These are phyloP conservation scores for Pelargonium myrrhifolium DNA, from an alignment of 441 rosid genomes.

Conservation along the genomic window DNA sequence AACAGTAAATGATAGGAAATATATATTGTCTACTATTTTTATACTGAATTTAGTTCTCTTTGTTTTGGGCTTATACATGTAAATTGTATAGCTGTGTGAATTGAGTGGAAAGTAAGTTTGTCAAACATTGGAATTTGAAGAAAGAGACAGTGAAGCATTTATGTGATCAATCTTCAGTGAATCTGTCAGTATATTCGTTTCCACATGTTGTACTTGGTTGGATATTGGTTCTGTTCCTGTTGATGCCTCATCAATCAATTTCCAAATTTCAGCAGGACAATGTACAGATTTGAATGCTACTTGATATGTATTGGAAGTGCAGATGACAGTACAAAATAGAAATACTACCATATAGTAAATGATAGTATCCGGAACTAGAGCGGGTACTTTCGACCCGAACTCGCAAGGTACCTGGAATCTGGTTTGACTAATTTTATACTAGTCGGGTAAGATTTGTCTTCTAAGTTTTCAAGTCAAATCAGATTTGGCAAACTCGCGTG, in stretches of 20 bases:
- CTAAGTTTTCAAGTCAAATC: no score
- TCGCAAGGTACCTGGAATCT: no score
- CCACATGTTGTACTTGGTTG: not conserved
- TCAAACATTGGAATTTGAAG: slow-evolving; percentile 1
- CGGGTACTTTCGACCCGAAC: no score
- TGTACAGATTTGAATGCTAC: no score
- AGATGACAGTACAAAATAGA: not conserved
- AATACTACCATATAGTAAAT: no score
- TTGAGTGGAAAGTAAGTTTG: not conserved
- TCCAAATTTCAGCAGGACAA: not conserved
- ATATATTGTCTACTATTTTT: not conserved
- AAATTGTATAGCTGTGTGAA: not conserved
- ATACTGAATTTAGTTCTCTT: not conserved
- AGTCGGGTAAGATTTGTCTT: no score
- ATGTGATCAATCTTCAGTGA: not conserved
- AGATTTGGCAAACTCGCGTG: no score
- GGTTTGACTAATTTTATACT: no score
- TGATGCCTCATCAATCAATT: not conserved
- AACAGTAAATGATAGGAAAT: not conserved
- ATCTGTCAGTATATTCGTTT: not conserved
- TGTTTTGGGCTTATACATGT: not conserved
- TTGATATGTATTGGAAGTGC: not conserved
- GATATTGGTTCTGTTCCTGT: not conserved
- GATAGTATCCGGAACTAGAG: no score
- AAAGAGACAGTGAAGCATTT: not conserved